Evolutionary conservation across 768 basidiomycete genomes (phyloP).

Genomic region (Leccinum aurantiacum): DNA sequence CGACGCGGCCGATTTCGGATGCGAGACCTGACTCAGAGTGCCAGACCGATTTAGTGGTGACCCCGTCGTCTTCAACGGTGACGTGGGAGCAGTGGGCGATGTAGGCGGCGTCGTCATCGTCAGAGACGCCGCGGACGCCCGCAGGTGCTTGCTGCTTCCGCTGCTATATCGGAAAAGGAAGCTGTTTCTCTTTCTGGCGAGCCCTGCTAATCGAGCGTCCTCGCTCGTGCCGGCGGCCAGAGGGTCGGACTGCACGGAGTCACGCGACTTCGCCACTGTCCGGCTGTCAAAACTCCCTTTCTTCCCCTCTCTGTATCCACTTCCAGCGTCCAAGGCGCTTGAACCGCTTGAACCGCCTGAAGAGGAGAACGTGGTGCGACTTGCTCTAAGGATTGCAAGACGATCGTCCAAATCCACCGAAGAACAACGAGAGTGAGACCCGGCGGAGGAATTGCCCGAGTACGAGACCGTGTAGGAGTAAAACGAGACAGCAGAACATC

Average conservation of each 20-base stretch:
- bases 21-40: not conserved
- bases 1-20: not conserved
- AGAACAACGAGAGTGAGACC: conserved; percentile 57
- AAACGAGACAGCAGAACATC: conserved; percentile 63
- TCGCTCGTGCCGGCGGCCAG: not conserved
- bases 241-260: too few species aligned
- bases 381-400: conserved; percentile 8
- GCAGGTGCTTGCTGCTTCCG: not conserved
- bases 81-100: not conserved
- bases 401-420: conserved; percentile 51
- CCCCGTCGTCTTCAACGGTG: not conserved
- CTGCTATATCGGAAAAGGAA: conserved; percentile 7
- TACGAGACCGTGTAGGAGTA: conserved; percentile 62
- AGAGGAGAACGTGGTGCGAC: conserved; percentile 12
- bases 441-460: conserved; percentile 54
- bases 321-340: not conserved
- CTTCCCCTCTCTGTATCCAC: not conserved
- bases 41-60: not conserved
- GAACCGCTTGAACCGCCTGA: conserved; percentile 13
- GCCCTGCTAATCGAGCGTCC: not conserved
- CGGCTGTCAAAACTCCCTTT: too few species aligned
- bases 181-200: not conserved
- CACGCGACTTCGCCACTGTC: too few species aligned
- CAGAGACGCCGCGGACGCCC: not conserved
- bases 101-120: not conserved